phyloP scores from a whole-genome alignment of 805 yeast species.

The Nakazawaea laoshanensis region DNA sequence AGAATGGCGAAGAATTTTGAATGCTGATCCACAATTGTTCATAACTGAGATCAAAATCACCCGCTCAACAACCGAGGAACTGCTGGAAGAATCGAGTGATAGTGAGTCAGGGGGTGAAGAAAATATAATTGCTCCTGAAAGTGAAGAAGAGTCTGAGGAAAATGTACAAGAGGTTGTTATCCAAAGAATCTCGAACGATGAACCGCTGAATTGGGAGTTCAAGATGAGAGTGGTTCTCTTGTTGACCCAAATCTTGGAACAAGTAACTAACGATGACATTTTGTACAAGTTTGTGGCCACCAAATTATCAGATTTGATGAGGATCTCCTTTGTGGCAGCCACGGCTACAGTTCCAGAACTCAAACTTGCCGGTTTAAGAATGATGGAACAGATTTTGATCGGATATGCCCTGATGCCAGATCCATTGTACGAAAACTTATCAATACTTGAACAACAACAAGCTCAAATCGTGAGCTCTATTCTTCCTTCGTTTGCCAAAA shows the following conservation, averaged over 20 bases:
- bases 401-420: conserved; percentile 56
- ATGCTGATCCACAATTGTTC: conserved; percentile 22
- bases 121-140: conserved; percentile 11
- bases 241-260: conserved; percentile 31
- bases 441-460: conserved; percentile 83
- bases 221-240: conserved; percentile 38
- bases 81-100: conserved; percentile 9
- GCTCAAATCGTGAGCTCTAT: conserved; percentile 90
- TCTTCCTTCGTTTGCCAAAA: conserved; percentile 74
- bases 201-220: conserved; percentile 52
- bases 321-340: conserved; percentile 73
- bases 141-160: conserved; percentile 13
- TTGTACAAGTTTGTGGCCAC: conserved; percentile 33
- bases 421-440: conserved; percentile 61
- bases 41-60: conserved; percentile 10
- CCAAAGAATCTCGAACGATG: conserved; percentile 30
- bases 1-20: conserved; percentile 19
- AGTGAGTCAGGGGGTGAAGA: conserved; percentile 16
- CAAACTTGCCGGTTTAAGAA: conserved; percentile 54
- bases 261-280: conserved; percentile 27
- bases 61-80: conserved; percentile 5
- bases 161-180: conserved; percentile 10
- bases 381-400: conserved; percentile 56
- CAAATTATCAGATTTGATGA: conserved; percentile 57
- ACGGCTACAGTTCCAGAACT: conserved; percentile 58